Base-by-base conservation (phyloP, 768 basidiomycete genomes). In the Pseudohyphozyma bogoriensis region DNA sequence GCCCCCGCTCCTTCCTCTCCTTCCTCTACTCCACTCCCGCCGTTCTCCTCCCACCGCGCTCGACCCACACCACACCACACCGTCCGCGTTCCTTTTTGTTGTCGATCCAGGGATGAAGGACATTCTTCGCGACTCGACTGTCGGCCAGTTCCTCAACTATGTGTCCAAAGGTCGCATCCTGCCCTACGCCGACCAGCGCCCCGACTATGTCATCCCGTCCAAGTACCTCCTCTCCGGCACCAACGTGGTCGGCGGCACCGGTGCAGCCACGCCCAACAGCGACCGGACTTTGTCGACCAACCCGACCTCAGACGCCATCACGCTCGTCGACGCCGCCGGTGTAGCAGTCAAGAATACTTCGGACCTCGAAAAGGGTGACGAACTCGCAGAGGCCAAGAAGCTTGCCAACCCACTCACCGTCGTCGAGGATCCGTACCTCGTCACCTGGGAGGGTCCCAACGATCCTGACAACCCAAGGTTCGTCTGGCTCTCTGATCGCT, bases 101-200 rank as follows among this genome's bases (percentile, higher is more conserved):
- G n/a, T n/a, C n/a, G n/a, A n/a, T n/a, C n/a, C n/a, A n/a, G n/a
- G n/a, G 31, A 54, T 42, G 44, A 56, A 49, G 47, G 55, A 60
- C 31, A 16, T 67, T 22, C n/a, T 71, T 24, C 64, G 70, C 35
- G 70, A 68, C 28, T 58, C 65, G 11, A 59, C 54, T 10, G 26
- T 62, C 24, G 70, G 70, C 1, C 64, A 68, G 52, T 18, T 58
- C 42, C 20, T 71, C 54, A 63, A 65, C 68, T 51, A 13, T 8
- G 22, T 51, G 29, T 60, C 66, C 22, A 54, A 58, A 7, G 62
- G 64, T 22, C 51, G 53, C 7, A 24, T 67, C 49, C 60, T 71
- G 32, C 59, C 58, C 11, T 69, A 65, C 58, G 66, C 70, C 1
- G 65, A 66, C 29, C 55, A 66, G 29, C 51, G 35, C 18, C 40